Base-by-base conservation (phyloP, 2,329 filamentous ascomycete genomes). In the Alternaria sp. region DNA sequence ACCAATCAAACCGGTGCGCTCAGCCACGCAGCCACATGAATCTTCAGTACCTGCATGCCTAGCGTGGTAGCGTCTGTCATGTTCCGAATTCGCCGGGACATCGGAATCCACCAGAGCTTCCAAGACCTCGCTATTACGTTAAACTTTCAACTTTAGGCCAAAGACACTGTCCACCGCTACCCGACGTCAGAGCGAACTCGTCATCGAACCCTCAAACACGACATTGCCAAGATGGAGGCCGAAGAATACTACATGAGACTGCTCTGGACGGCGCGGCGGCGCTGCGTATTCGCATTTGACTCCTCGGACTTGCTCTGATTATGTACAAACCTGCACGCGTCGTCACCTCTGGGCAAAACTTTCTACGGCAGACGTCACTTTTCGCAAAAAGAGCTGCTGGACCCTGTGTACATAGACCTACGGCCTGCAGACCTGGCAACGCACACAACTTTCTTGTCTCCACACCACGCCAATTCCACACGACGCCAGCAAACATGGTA, bases 81-180 rank as follows among this genome's bases (percentile, higher is more conserved):
- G 36, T 47, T 60, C 62, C 61, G 55, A 53, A 64, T 9, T 25
- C n/a, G 15, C 61, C 65, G 63, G 67, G 57, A 62, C 45, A 30
- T 57, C 61, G 61, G 65, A 52, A 63, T 61, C 44, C 30, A 58
- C 28, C 61, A 60, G 57, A 45, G 55, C 56, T 65, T 62, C 62
- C 63, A 67, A 70, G 63, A 61, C 66, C 30, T 43, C 47, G 49
- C 67, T 67, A 68, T 70, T 70, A 70, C 67, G 67, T 70, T 65
- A 61, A 63, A 51, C 15, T 45, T 60, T 64, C 25, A 46, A 46
- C 26, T 43, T 50, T 28, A 49, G 58, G 36, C 26, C 44, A 36
- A 12, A 28, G 36, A 23, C 57, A 13, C 47, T 36, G 52, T 47
- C 49, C 55, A 61, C 28, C 43, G 21, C 59, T 62, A 19, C 25